A percentile compares a stretch with the other conserved stretches of the same genome.
These are phyloP conservation scores for Neonectria coccinea DNA, from an alignment of 2,329 filamentous ascomycete genomes.

Conservation along the genomic window DNA sequence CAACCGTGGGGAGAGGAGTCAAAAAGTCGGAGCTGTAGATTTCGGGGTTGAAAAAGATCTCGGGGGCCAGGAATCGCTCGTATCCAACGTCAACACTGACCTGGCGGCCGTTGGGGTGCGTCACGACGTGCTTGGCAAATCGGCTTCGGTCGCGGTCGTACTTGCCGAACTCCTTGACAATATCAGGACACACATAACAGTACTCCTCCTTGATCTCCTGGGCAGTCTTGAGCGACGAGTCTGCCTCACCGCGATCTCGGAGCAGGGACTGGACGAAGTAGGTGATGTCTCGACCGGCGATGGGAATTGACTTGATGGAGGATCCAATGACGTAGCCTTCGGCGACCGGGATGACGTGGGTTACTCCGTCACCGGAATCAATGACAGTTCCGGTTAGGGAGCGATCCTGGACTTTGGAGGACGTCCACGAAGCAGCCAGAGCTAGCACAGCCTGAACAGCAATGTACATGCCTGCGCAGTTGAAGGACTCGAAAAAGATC, in stretches of 20 bases:
- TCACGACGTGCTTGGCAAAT: slow-evolving; percentile 90
- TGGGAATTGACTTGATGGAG: slow-evolving; percentile 98
- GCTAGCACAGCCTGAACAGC: slow-evolving; percentile 97
- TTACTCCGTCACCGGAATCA: slow-evolving; percentile 98
- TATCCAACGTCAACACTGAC: slow-evolving; percentile 94
- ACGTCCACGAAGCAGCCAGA: slow-evolving; percentile 97
- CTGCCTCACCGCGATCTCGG: slow-evolving; percentile 94
- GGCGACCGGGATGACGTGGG: slow-evolving; percentile 97
- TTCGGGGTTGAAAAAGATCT: slow-evolving; percentile 99
- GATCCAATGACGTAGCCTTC: slow-evolving; percentile 99
- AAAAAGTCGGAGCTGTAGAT: slow-evolving; percentile 99
- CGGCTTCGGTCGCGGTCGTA: slow-evolving; percentile 94
- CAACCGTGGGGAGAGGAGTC: slow-evolving; percentile 91
- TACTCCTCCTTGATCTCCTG: slow-evolving; percentile 99
- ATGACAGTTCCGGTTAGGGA: slow-evolving; percentile 98
- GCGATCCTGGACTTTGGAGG: slow-evolving; percentile 95
- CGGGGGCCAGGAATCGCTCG: slow-evolving; percentile 96
- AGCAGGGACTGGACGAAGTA: slow-evolving; percentile 98
- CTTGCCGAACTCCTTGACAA: slow-evolving; percentile 96
- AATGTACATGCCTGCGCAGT: slow-evolving; percentile 98
- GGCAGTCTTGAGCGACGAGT: slow-evolving; percentile 96
- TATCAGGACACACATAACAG: slow-evolving; percentile 98
- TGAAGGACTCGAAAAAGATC: slow-evolving; percentile 99
- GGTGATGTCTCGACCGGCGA: slow-evolving; percentile 97
- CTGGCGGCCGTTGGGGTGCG: slow-evolving; percentile 85